Base-by-base conservation (phyloP, 768 basidiomycete species). In the Trametes maxima region DNA sequence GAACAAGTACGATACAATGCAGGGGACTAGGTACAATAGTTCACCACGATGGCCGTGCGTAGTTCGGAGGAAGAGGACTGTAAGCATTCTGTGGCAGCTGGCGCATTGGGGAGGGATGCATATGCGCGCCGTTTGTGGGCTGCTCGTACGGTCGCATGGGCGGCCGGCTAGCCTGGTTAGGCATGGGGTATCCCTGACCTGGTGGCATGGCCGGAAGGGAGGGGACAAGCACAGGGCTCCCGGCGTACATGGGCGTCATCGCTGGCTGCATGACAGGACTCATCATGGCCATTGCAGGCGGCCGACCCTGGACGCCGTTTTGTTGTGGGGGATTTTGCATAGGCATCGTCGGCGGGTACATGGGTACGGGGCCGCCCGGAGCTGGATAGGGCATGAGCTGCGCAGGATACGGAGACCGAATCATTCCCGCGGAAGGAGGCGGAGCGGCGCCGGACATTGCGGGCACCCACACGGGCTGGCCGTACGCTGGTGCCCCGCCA, bases 231-330 rank as follows among this genome's bases (percentile, higher is more conserved):
- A 86, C 84, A 12, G 90, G 89, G 68, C 88, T 90, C 39, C 80
- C 75, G 5, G 78, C 80, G 71, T 90, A 91, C 82, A 90, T 85
- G 16, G 79, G 70, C 45, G 72, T 72, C 53, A 80, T 74, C 3
- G 84, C 80, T 70, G 82, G 82, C 36, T 82, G 74, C 76, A 89
- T 79, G n/a, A 82, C 82, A n/a, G 90, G 90, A 70, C 89, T 91
- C 74, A 91, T 82, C 72, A 88, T 74, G 14, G 82, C 73, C 74
- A 89, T 67, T 5, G 60, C 62, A 8, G 56, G 58, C 8, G 56
- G 64, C 36, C 60, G 76, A 33, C 67, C 70, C 36, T 72, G 76
- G 6, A 68, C 64, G 13, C 76, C 74, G 54, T 72, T 66, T 59
- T 77, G 80, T 37, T 75, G 77, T 59, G 75, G 77, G 22, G 76